phyloP scores from a whole-genome alignment of 2,329 filamentous ascomycete species.

The Daldinia sp. region DNA sequence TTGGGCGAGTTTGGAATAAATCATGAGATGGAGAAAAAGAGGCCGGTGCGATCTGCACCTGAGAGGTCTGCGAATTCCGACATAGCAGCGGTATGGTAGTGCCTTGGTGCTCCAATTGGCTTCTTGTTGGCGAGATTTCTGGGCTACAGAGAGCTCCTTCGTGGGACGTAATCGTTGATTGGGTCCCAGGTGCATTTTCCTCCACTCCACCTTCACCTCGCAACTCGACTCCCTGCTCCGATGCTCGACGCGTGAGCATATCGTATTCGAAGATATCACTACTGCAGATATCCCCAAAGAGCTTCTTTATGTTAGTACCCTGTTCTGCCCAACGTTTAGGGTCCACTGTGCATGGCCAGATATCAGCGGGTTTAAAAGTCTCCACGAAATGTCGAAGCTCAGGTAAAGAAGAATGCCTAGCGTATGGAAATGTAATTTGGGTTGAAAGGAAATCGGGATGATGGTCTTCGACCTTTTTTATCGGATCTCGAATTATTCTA shows the following conservation, averaged over 20 bases:
- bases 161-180: constrained; percentile 12
- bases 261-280: constrained; percentile 74
- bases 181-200: constrained; percentile 41
- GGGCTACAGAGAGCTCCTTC: constrained; percentile 11
- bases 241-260: constrained; percentile 61
- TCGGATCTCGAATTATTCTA: constrained; percentile 28
- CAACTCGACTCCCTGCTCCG: constrained; percentile 13
- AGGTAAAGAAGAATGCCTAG: constrained; percentile 86
- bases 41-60: neutral
- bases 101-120: neutral
- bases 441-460: constrained; percentile 51
- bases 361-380: constrained; percentile 77
- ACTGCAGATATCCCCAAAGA: constrained; percentile 80
- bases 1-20: constrained; percentile 9
- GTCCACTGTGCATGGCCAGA: constrained; percentile 86
- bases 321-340: constrained; percentile 70
- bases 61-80: neutral
- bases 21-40: neutral
- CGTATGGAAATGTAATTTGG: constrained; percentile 79
- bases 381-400: constrained; percentile 80
- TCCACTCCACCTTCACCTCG: neutral
- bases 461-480: constrained; percentile 19
- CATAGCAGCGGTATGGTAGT: too few species aligned
- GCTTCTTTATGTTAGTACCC: constrained; percentile 70
- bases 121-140: neutral